Percentiles rank a stretch among this genome's conserved stretches.
Conservation (phyloP, 129 eudicot species). For the Calendula officinalis region DNA sequence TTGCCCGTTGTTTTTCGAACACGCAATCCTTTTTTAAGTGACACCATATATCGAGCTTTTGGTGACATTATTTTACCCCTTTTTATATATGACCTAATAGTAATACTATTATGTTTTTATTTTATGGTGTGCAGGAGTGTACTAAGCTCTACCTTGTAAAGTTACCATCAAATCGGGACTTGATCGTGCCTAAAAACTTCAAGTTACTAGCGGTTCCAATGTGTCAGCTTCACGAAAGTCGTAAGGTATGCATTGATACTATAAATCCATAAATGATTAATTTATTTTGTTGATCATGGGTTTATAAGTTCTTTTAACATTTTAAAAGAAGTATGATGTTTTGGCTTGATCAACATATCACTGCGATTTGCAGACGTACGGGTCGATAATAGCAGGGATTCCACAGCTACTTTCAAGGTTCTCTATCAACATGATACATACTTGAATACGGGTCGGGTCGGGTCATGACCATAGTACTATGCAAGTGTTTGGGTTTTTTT, state of each 20-base stretch:
- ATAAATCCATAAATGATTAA: background rate
- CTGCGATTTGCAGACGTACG: conserved; percentile 56
- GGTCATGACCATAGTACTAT: too few relatives aligned
- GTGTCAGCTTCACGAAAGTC: conserved; percentile 65
- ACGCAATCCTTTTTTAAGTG: too few relatives aligned
- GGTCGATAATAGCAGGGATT: conserved; percentile 71
- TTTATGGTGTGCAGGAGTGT: conserved; percentile 57
- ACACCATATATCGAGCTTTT: too few relatives aligned
- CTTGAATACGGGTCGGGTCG: conserved; percentile 18
- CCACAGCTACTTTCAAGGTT: conserved; percentile 81
- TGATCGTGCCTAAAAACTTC: conserved; percentile 59
- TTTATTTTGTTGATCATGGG: background rate
- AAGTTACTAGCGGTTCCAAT: conserved; percentile 73
- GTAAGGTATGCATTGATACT: conserved; percentile 42
- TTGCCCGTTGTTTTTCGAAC: too few relatives aligned
- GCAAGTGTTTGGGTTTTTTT: too few relatives aligned
- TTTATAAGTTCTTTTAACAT: background rate
- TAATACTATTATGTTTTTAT: too few relatives aligned
- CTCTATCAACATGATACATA: conserved; percentile 49
- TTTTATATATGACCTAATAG: too few relatives aligned
- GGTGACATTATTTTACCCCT: too few relatives aligned
- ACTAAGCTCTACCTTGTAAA: conserved; percentile 75
- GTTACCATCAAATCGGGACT: conserved; percentile 58
- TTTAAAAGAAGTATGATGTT: background rate
- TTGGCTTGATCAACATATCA: conserved; percentile 5